A percentile compares a stretch with the other conserved stretches of the same genome.
phyloP scores from a whole-genome alignment of 2,329 filamentous ascomycete species.

The Ascosphaera aggregata region DNA sequence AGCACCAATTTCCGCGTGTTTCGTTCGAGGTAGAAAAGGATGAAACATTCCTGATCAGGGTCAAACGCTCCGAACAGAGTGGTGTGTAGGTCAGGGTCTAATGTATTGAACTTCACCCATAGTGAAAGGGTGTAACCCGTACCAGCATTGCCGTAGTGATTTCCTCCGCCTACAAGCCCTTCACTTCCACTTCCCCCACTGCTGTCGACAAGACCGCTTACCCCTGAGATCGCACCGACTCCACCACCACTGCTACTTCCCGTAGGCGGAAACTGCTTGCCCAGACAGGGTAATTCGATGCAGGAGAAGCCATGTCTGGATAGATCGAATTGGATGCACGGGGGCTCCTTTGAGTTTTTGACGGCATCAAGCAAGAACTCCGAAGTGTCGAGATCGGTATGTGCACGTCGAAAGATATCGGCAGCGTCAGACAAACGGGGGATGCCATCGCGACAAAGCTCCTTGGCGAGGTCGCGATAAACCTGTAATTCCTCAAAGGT shows the following conservation, averaged over 20 bases:
- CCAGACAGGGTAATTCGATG: constrained; percentile 69
- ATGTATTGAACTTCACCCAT: constrained; percentile 75
- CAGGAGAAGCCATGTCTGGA: constrained; percentile 73
- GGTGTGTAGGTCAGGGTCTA: constrained; percentile 67
- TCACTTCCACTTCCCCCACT: no score
- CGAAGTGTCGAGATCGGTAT: constrained; percentile 27
- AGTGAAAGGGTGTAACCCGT: constrained; percentile 70
- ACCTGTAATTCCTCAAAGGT: constrained; percentile 34
- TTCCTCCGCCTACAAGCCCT: no score
- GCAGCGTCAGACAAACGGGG: constrained; percentile 64
- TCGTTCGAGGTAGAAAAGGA: constrained; percentile 81
- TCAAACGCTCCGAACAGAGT: constrained; percentile 94
- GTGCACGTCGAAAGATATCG: constrained; percentile 40
- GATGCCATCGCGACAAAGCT: constrained; percentile 50
- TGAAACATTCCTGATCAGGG: constrained; percentile 71
- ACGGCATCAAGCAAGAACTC: constrained; percentile 55
- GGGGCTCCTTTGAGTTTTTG: constrained; percentile 48
- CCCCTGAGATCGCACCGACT: no score
- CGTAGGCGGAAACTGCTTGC: constrained; percentile 60
- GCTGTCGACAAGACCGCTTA: no score
- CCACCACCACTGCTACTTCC: no score
- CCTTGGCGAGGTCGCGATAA: constrained; percentile 42
- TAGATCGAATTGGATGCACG: constrained; percentile 85
- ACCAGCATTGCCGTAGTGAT: no score
- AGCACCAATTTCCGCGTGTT: constrained; percentile 87